These are phyloP conservation scores for Arxiozyma telluris DNA, from an alignment of 1,139 yeast species.

Conservation along the genomic window DNA sequence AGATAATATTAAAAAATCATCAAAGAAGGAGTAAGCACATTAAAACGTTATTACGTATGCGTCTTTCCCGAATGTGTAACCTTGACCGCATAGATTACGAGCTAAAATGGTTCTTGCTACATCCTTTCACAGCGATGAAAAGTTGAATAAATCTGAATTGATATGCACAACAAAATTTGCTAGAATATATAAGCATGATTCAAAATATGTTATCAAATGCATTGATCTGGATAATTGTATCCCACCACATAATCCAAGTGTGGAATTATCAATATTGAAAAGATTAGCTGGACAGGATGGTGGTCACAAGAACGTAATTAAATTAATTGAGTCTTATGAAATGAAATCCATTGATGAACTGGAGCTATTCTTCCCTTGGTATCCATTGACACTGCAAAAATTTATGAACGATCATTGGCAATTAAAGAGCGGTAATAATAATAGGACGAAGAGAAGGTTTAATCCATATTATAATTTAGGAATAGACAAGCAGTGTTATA, in stretches of 20 bases:
- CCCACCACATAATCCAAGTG: slow-evolving; percentile 27
- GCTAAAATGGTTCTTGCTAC: not conserved
- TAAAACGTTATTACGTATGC: no score
- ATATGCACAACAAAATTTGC: slow-evolving; percentile 21
- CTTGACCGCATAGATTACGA: not conserved
- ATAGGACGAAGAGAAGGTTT: slow-evolving; percentile 15
- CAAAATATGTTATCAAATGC: slow-evolving; percentile 17
- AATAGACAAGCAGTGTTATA: not conserved
- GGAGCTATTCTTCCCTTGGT: slow-evolving; percentile 17
- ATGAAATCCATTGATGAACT: slow-evolving; percentile 11
- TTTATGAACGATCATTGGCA: slow-evolving; percentile 11
- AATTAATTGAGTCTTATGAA: slow-evolving; percentile 12
- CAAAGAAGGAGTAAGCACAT: not conserved
- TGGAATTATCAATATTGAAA: slow-evolving; percentile 21
- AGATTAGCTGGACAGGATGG: slow-evolving; percentile 6
- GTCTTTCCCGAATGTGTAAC: not conserved
- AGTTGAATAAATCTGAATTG: slow-evolving; percentile 8
- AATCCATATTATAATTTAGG: slow-evolving; percentile 28
- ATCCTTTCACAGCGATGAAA: slow-evolving; percentile 1
- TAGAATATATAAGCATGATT: slow-evolving; percentile 13
- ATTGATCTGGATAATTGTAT: slow-evolving; percentile 16
- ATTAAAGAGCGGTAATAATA: slow-evolving; percentile 7
- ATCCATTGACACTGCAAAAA: slow-evolving; percentile 17
- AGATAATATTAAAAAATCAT: no score
- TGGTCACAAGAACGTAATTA: slow-evolving; percentile 11